Percentiles rank a stretch among this genome's conserved stretches.
phyloP scores from a whole-genome alignment of 2,329 filamentous ascomycete genomes.

The Cladosporium sp. region DNA sequence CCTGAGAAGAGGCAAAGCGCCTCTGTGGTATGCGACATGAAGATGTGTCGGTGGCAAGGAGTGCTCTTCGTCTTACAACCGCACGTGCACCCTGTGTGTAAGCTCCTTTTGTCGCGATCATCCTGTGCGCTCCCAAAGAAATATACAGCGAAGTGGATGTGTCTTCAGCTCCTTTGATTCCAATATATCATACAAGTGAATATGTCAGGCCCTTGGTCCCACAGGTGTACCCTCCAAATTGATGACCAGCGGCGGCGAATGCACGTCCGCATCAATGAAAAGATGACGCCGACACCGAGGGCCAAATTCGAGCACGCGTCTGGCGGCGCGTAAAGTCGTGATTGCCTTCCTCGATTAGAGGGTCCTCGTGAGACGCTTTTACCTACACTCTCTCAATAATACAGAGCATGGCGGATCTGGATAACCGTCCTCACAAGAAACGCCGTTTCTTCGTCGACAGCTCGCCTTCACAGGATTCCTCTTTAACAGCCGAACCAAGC shows the following conservation, averaged over 20 bases:
- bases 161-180: background rate
- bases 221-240: background rate
- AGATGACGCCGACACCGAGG: conserved; percentile 10
- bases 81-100: background rate
- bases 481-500: conserved; percentile 35
- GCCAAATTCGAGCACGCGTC: conserved; percentile 15
- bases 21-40: conserved; percentile 19
- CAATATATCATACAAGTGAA: background rate
- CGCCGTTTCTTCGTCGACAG: conserved; percentile 64
- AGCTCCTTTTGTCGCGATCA: conserved; percentile 8
- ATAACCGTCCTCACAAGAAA: conserved; percentile 62
- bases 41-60: background rate
- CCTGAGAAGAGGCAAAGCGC: conserved; percentile 26
- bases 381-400: background rate
- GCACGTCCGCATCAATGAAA: conserved; percentile 7
- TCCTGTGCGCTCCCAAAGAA: background rate
- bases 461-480: conserved; percentile 31
- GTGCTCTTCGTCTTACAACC: background rate
- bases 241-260: conserved; percentile 4
- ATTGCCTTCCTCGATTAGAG: conserved; percentile 4
- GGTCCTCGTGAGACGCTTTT: background rate
- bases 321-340: conserved; percentile 9
- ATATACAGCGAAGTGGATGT: background rate
- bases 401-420: conserved; percentile 42
- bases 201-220: conserved; percentile 8